Evolutionary conservation across 495 filamentous ascomycete species (phyloP).

Genomic region (Collariella sp.): DNA sequence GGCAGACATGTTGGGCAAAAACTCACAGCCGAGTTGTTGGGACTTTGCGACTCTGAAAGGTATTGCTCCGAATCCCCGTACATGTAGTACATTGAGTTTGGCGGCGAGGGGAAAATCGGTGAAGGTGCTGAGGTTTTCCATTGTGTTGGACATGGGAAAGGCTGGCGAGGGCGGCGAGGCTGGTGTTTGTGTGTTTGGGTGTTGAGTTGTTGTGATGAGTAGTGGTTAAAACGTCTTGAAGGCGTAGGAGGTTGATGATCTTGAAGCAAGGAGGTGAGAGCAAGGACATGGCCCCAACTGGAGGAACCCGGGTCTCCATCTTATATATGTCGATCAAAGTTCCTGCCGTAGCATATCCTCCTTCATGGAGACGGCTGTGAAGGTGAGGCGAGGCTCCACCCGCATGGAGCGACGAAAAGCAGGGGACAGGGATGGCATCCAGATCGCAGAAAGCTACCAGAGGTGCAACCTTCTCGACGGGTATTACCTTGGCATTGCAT

Average conservation of each 20-base stretch:
- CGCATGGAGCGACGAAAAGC: constrained; percentile 3
- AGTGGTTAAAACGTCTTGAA: background rate
- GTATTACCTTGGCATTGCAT: constrained; percentile 1
- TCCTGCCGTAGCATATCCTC: background rate
- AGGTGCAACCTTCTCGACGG: background rate
- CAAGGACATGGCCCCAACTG: background rate
- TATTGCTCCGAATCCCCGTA: constrained; percentile 36
- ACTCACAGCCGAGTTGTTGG: constrained; percentile 33
- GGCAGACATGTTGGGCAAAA: background rate
- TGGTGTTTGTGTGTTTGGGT: background rate
- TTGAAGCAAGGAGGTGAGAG: background rate
- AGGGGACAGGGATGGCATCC: background rate
- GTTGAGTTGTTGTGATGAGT: background rate
- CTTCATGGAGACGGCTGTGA: constrained; percentile 1
- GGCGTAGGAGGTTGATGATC: background rate
- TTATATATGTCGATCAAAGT: constrained; percentile 10
- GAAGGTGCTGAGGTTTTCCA: constrained; percentile 27
- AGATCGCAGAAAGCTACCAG: background rate
- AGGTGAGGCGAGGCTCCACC: constrained; percentile 11
- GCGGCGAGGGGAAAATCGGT: constrained; percentile 30
- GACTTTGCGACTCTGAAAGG: constrained; percentile 35
- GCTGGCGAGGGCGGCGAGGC: background rate
- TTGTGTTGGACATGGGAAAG: constrained; percentile 1
- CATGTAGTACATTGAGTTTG: constrained; percentile 28
- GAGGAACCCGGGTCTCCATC: background rate